Evolutionary conservation across 768 basidiomycete species (phyloP).

Genomic region (Saitozyma sp.): DNA sequence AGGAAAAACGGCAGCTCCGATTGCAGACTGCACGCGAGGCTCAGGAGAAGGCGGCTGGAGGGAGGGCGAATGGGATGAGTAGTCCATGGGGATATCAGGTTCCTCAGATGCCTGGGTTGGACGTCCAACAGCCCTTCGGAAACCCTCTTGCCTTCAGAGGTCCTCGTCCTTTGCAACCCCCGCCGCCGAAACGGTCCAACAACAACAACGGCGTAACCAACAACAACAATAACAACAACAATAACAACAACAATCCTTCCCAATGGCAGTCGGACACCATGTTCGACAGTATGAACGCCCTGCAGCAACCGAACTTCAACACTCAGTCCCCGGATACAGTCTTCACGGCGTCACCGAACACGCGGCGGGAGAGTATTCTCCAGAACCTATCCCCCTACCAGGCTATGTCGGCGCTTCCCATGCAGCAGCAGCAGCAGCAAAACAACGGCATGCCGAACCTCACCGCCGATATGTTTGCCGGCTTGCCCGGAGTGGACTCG

Average conservation of each 20-base stretch:
- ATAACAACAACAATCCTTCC: conserved; percentile 1
- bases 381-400: conserved; percentile 9
- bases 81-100: conserved; percentile 50
- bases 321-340: neutral
- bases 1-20: conserved; percentile 39
- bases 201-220: conserved; percentile 3
- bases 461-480: neutral
- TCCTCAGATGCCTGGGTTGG: conserved; percentile 49
- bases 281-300: conserved; percentile 12
- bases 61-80: conserved; percentile 8
- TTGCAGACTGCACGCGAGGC: conserved; percentile 39
- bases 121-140: conserved; percentile 50
- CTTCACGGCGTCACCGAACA: neutral
- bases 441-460: neutral
- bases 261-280: neutral
- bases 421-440: conserved; percentile 6
- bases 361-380: neutral
- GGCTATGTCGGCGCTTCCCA: neutral
- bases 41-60: conserved; percentile 27
- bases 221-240: neutral
- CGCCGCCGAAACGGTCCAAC: conserved; percentile 18
- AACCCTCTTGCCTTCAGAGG: conserved; percentile 16
- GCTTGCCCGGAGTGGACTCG: neutral
- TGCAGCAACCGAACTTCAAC: conserved; percentile 11
- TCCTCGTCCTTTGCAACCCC: conserved; percentile 46